A percentile compares a stretch with the other conserved stretches of the same genome.
These are phyloP conservation scores for Lodderomyces beijingensis DNA, from an alignment of 1,139 yeast genomes.

Conservation along the genomic window DNA sequence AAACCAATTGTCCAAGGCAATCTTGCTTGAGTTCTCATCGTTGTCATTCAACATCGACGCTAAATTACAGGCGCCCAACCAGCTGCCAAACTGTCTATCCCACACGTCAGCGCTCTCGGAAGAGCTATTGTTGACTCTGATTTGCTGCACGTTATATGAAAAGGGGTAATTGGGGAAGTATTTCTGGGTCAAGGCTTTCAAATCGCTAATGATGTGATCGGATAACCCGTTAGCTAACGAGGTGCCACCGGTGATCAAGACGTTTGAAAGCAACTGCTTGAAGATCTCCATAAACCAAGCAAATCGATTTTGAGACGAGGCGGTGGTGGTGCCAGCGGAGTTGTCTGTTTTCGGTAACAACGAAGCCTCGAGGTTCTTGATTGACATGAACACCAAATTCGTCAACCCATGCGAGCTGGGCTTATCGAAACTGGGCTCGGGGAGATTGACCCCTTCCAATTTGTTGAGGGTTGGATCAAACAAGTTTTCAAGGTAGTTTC, in stretches of 20 bases:
- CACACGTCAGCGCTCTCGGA: constrained; percentile 31
- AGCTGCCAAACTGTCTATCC: constrained; percentile 56
- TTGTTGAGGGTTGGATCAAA: constrained; percentile 50
- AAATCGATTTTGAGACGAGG: constrained; percentile 21
- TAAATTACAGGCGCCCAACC: constrained; percentile 67
- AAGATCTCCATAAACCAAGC: constrained; percentile 40
- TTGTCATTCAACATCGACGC: constrained; percentile 48
- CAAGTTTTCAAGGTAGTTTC: constrained; percentile 48
- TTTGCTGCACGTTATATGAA: constrained; percentile 19
- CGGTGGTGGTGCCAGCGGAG: constrained; percentile 9
- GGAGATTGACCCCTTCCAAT: constrained; percentile 25
- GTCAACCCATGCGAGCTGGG: constrained; percentile 41
- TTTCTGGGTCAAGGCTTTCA: constrained; percentile 41
- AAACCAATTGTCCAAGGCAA: constrained; percentile 51
- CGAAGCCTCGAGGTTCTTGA: constrained; percentile 33
- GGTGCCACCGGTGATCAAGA: constrained; percentile 64
- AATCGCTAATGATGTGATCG: constrained; percentile 57
- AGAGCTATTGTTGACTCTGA: constrained; percentile 12
- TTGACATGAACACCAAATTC: constrained; percentile 34
- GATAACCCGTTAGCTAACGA: constrained; percentile 58
- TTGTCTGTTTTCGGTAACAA: constrained; percentile 22
- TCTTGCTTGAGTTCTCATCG: constrained; percentile 33
- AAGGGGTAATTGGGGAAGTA: constrained; percentile 47
- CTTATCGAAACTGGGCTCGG: constrained; percentile 36
- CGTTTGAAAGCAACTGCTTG: constrained; percentile 47